These are phyloP conservation scores for Yamadazyma conglobata DNA, from an alignment of 1,139 yeast genomes.

Conservation along the genomic window DNA sequence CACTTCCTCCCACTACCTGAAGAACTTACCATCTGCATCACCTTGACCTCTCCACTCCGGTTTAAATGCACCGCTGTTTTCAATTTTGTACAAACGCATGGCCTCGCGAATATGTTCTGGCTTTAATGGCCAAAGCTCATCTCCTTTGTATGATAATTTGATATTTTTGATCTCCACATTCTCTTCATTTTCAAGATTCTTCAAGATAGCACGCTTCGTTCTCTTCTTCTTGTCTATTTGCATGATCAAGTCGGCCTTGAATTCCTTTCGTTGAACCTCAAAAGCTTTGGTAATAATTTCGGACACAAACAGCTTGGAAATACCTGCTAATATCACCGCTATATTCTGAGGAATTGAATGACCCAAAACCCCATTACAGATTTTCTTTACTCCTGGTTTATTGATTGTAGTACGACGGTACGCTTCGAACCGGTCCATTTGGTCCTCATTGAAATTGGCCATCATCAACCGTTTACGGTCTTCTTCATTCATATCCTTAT, in stretches of 20 bases:
- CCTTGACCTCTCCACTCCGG: conserved; percentile 74
- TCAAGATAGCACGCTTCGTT: conserved; percentile 27
- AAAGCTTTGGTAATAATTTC: conserved; percentile 83
- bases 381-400: conserved; percentile 73
- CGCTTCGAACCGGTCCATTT: conserved; percentile 84
- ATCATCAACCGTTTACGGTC: conserved; percentile 66
- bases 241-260: conserved; percentile 38
- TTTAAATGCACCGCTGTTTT: conserved; percentile 61
- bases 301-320: conserved; percentile 83
- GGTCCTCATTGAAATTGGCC: conserved; percentile 73
- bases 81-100: conserved; percentile 69
- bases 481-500: conserved; percentile 30
- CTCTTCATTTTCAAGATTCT: conserved; percentile 27
- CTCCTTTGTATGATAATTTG: conserved; percentile 36
- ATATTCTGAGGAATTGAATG: conserved; percentile 83
- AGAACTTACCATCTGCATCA: conserved; percentile 64
- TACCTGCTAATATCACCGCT: conserved; percentile 80
- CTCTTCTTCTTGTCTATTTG: conserved; percentile 38
- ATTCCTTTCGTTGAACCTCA: conserved; percentile 57
- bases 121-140: conserved; percentile 56
- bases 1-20: conserved; percentile 2
- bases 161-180: conserved; percentile 28
- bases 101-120: conserved; percentile 91
- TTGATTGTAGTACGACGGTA: conserved; percentile 81
- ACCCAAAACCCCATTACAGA: conserved; percentile 75